A percentile compares a stretch with the other conserved stretches of the same genome.
Conservation (phyloP, 768 basidiomycete genomes). For the Amanita subjunquillea region DNA sequence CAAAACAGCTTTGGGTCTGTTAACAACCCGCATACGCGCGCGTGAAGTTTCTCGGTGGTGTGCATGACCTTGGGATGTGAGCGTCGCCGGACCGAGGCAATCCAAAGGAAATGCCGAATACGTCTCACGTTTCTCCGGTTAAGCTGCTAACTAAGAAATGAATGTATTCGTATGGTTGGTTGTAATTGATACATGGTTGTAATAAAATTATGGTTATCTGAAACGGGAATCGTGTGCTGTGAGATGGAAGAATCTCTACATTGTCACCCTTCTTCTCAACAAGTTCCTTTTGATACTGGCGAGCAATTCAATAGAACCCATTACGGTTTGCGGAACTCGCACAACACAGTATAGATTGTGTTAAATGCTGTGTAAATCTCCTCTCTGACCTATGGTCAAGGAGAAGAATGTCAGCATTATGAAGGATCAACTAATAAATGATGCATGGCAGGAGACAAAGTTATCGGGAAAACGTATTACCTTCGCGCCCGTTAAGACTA, state of each 20-base stretch:
- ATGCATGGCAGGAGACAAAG: slow-evolving; percentile 9
- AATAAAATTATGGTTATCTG: slow-evolving; percentile 21
- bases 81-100: neutral
- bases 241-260: slow-evolving; percentile 26
- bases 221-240: slow-evolving; percentile 2
- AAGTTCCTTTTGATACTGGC: neutral
- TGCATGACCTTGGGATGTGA: neutral
- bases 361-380: slow-evolving; percentile 99
- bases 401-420: slow-evolving; percentile 27
- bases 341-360: slow-evolving; percentile 96
- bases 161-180: slow-evolving; percentile 11
- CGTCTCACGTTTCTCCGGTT: neutral
- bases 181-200: slow-evolving; percentile 16
- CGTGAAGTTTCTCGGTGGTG: neutral
- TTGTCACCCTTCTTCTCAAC: slow-evolving; percentile 21
- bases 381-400: slow-evolving; percentile 73
- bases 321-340: slow-evolving; percentile 88
- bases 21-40: slow-evolving; percentile 24
- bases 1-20: slow-evolving; percentile 56
- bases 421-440: slow-evolving; percentile 21
- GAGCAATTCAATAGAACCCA: neutral
- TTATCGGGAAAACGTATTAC: slow-evolving; percentile 34
- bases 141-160: neutral
- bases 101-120: neutral
- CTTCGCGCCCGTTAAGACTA: slow-evolving; percentile 98